Conservation (phyloP, 2,329 filamentous ascomycete genomes). For the Cladosporium sp. region DNA sequence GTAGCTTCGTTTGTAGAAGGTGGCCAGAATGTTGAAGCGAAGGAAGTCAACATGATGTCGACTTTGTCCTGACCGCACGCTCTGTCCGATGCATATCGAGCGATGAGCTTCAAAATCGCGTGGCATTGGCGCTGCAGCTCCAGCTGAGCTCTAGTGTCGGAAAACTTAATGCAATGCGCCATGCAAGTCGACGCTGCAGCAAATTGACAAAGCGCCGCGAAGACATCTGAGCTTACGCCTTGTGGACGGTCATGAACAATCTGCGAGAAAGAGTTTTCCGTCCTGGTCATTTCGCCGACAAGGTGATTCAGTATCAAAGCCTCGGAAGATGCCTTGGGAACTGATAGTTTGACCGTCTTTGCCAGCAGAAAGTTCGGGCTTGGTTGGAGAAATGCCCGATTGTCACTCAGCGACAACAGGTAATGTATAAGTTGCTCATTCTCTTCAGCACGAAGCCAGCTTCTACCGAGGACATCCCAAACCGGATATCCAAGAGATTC, state of each 20-base stretch:
- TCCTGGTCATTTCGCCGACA: constrained; percentile 17
- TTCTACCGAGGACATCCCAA: constrained; percentile 38
- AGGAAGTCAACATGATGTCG: constrained; percentile 25
- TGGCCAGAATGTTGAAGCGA: constrained; percentile 6
- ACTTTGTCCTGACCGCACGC: constrained; percentile 39
- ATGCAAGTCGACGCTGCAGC: constrained; percentile 21
- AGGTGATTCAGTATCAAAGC: constrained; percentile 20
- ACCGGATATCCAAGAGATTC: constrained; percentile 24
- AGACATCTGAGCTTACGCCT: constrained; percentile 4
- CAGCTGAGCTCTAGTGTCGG: constrained; percentile 22
- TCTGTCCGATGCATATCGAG: constrained; percentile 29
- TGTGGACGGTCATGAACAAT: constrained; percentile 10
- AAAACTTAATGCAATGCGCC: constrained; percentile 20
- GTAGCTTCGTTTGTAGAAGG: background rate
- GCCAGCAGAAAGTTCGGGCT: background rate
- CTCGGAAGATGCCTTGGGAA: constrained; percentile 15
- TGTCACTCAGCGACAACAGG: constrained; percentile 36
- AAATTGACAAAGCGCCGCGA: constrained; percentile 8
- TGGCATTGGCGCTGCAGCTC: constrained; percentile 24
- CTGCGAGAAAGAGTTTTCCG: constrained; percentile 13
- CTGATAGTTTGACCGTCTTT: background rate
- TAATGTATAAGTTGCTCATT: constrained; percentile 43
- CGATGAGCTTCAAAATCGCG: constrained; percentile 27
- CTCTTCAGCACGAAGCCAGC: constrained; percentile 36
- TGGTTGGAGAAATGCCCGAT: background rate